Evolutionary conservation across 2,329 filamentous ascomycete species (phyloP).

Genomic region (Aspergillus alliaceus): DNA sequence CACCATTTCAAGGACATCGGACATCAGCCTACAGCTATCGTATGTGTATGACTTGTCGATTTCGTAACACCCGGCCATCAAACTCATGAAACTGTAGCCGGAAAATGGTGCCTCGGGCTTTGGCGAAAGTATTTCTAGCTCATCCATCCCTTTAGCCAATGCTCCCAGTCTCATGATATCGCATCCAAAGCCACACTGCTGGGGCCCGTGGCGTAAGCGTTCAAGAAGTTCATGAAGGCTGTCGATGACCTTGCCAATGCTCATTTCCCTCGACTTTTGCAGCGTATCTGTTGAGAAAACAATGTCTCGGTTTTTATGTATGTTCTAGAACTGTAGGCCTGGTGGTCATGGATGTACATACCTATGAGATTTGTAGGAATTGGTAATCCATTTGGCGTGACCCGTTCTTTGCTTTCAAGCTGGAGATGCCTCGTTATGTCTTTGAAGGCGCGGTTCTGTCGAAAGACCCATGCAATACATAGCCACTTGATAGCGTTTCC

Average conservation of each 20-base stretch:
- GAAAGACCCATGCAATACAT: constrained; percentile 7
- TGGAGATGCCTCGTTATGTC: neutral
- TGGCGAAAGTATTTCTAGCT: neutral
- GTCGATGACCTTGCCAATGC: neutral
- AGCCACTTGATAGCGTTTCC: neutral
- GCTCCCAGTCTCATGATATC: neutral
- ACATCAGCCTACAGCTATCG: neutral
- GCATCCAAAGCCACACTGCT: neutral
- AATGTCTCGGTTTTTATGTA: neutral
- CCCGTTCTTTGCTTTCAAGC: neutral
- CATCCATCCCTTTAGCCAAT: neutral
- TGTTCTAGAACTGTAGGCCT: neutral
- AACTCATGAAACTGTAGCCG: neutral
- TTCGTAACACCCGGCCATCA: neutral
- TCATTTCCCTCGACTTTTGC: neutral
- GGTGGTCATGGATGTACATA: neutral
- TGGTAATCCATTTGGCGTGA: neutral
- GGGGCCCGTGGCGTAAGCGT: neutral
- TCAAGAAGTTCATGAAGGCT: neutral
- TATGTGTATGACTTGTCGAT: neutral
- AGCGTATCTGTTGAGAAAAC: neutral
- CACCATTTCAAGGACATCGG: neutral
- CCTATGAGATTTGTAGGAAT: neutral
- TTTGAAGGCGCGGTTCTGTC: neutral
- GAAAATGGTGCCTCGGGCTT: neutral